Evolutionary conservation across 139 green algal species (phyloP).

Genomic region (Raphidocelis subcapitata): DNA sequence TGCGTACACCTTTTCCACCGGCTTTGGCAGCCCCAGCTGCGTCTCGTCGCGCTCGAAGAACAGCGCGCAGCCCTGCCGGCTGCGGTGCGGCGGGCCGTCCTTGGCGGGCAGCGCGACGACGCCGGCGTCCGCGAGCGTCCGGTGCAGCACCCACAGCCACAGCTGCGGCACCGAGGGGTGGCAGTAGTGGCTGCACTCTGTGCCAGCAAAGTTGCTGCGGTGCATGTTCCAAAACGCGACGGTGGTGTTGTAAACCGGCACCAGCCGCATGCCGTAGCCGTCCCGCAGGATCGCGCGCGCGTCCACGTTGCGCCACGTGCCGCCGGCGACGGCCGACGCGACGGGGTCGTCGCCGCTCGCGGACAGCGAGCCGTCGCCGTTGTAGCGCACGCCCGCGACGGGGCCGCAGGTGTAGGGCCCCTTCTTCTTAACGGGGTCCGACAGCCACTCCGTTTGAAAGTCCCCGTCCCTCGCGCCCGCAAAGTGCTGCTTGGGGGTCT

Average conservation of each 20-base stretch:
- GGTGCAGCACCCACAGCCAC: conserved; percentile 14
- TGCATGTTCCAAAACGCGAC: conserved; percentile 14
- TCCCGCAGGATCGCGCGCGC: neutral
- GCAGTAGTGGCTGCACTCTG: conserved; percentile 33
- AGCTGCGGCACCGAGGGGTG: conserved; percentile 20
- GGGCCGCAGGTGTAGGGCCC: conserved; percentile 8
- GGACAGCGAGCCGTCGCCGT: neutral
- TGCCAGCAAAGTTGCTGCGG: conserved; percentile 18
- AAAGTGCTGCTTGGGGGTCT: conserved; percentile 34
- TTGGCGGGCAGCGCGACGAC: neutral
- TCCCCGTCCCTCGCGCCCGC: conserved; percentile 12
- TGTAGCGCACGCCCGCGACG: conserved; percentile 1
- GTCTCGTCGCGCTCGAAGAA: conserved; percentile 10
- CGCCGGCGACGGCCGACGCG: conserved; percentile 10
- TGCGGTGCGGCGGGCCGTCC: neutral
- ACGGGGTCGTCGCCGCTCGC: neutral
- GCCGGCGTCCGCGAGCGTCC: neutral
- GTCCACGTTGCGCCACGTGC: conserved; percentile 23
- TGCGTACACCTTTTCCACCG: neutral
- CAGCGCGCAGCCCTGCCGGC: conserved; percentile 7
- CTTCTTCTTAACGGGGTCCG: neutral
- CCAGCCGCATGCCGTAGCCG: conserved; percentile 5
- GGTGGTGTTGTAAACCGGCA: conserved; percentile 20
- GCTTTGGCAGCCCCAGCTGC: neutral
- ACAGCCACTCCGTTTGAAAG: conserved; percentile 19